Percentiles rank a stretch among this genome's conserved stretches.
Evolutionary conservation across 2,329 filamentous ascomycete species (phyloP).

Genomic region (Sclerotinia glacialis): DNA sequence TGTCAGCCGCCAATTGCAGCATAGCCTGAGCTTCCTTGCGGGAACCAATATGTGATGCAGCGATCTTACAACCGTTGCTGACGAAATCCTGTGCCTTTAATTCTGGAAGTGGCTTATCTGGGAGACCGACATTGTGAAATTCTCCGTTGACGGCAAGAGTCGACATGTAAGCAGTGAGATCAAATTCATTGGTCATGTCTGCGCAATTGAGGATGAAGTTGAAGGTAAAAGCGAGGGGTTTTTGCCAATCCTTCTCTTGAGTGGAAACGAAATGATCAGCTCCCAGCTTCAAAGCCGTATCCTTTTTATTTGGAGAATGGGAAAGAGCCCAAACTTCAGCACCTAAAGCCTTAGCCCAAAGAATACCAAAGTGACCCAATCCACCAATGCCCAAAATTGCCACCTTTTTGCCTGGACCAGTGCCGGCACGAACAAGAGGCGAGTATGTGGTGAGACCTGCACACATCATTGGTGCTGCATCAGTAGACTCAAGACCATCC

Average conservation of each 20-base stretch:
- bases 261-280: conserved; percentile 56
- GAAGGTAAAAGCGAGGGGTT: conserved; percentile 51
- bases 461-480: conserved; percentile 69
- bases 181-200: conserved; percentile 53
- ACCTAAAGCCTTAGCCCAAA: conserved; percentile 69
- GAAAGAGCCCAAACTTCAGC: conserved; percentile 65
- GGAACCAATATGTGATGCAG: conserved; percentile 41
- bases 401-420: conserved; percentile 68
- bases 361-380: conserved; percentile 68
- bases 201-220: conserved; percentile 57
- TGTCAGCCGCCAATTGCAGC: conserved; percentile 57
- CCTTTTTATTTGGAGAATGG: conserved; percentile 55
- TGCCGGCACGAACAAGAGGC: conserved; percentile 63
- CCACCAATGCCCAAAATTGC: conserved; percentile 66
- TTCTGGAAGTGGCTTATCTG: conserved; percentile 56
- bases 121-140: conserved; percentile 64
- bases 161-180: conserved; percentile 55
- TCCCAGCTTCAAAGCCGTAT: conserved; percentile 60
- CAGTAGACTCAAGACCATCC: conserved; percentile 48
- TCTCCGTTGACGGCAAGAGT: conserved; percentile 58
- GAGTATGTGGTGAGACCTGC: conserved; percentile 73
- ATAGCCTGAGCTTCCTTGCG: conserved; percentile 59
- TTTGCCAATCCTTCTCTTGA: conserved; percentile 59
- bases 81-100: conserved; percentile 57
- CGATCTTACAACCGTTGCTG: conserved; percentile 51